Conservation (phyloP, 1,139 yeast species). For the Sugiyamaella castrensis region DNA sequence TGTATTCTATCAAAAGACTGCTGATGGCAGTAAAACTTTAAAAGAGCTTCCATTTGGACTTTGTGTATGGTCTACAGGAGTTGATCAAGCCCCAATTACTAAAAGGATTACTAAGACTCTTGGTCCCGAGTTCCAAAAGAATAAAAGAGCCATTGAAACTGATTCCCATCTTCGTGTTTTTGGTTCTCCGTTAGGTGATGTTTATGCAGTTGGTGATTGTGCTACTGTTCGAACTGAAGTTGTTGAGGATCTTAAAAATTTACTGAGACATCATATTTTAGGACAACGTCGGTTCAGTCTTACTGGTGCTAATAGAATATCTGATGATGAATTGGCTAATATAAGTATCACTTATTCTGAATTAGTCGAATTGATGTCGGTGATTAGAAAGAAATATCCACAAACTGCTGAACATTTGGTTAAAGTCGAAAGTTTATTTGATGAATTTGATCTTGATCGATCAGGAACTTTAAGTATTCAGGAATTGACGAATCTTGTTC, state of each 20-base stretch:
- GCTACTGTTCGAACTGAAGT: constrained; percentile 58
- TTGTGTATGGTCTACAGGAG: constrained; percentile 69
- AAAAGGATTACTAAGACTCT: constrained; percentile 46
- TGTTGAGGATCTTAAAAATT: constrained; percentile 50
- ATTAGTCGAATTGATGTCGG: constrained; percentile 43
- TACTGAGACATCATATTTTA: constrained; percentile 30
- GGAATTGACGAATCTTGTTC: constrained; percentile 48
- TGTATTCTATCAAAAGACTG: constrained; percentile 46
- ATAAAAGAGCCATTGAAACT: constrained; percentile 61
- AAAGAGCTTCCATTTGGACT: constrained; percentile 57
- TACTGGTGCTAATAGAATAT: constrained; percentile 23
- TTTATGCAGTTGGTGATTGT: constrained; percentile 68
- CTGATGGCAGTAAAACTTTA: constrained; percentile 42
- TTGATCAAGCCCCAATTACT: constrained; percentile 57
- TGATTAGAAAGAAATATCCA: constrained; percentile 51
- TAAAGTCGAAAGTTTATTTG: constrained; percentile 48
- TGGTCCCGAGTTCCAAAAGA: constrained; percentile 46
- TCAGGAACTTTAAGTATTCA: constrained; percentile 49
- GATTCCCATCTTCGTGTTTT: constrained; percentile 61
- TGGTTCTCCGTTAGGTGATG: constrained; percentile 60
- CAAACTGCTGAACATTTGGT: constrained; percentile 55
- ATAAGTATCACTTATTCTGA: constrained; percentile 47
- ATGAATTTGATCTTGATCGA: constrained; percentile 47
- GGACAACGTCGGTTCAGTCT: constrained; percentile 25
- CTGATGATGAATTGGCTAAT: constrained; percentile 41